Conservation (phyloP, 2,329 filamentous ascomycete species). For the Elsinoe arachidis region DNA sequence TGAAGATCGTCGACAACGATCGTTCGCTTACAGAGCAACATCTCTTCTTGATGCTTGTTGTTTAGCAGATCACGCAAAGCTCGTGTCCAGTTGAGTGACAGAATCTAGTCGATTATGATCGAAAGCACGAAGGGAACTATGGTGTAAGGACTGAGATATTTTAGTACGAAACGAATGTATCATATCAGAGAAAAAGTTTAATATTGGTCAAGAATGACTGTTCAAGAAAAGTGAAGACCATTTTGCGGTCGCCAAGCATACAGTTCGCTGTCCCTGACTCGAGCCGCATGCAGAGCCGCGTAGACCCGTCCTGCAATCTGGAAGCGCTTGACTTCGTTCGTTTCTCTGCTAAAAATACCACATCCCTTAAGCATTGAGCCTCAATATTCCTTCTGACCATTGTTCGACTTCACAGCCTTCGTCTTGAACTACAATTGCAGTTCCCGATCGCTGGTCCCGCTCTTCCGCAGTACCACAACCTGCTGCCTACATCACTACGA, state of each 20-base stretch:
- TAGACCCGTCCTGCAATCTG: not conserved
- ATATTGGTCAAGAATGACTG: not conserved
- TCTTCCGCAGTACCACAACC: not conserved
- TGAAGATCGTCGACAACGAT: not conserved
- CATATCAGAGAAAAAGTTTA: too few relatives aligned
- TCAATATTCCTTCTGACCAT: not conserved
- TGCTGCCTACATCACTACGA: not conserved
- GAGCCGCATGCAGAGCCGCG: slow-evolving; percentile 5
- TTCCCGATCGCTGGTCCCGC: not conserved
- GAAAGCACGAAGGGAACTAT: too few relatives aligned
- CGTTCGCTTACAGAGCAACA: slow-evolving; percentile 3
- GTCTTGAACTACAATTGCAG: not conserved
- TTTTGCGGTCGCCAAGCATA: slow-evolving; percentile 3
- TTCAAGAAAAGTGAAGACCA: not conserved
- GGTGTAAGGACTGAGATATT: too few relatives aligned
- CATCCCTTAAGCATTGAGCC: not conserved
- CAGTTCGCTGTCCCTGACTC: not conserved
- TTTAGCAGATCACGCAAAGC: not conserved
- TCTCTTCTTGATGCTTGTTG: not conserved
- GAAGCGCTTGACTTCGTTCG: not conserved
- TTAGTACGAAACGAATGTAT: too few relatives aligned
- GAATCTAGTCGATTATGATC: too few relatives aligned
- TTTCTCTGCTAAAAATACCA: not conserved
- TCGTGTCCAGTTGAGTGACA: not conserved
- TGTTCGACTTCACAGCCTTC: not conserved